Evolutionary conservation across 1,284 basidiomycete species (phyloP).

Genomic region (Caloboletus inedulis): DNA sequence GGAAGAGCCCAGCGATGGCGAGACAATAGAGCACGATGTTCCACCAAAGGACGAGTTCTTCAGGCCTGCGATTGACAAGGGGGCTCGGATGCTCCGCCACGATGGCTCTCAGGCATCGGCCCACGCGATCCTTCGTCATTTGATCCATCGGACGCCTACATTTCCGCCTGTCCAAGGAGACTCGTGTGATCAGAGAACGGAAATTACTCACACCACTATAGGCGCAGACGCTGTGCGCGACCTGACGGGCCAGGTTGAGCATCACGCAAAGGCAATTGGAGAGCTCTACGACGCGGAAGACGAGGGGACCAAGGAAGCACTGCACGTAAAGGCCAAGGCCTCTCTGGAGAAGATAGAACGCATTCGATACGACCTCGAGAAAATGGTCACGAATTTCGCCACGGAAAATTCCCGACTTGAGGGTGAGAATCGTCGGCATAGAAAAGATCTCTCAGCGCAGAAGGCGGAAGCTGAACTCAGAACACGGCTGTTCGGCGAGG

Average conservation of each 20-base stretch:
- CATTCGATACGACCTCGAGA: constrained; percentile 26
- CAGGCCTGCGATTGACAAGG: constrained; percentile 35
- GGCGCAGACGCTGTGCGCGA: constrained; percentile 31
- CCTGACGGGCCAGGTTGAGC: constrained; percentile 27
- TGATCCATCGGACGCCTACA: constrained; percentile 28
- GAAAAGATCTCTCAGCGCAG: constrained; percentile 5
- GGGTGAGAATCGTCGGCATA: constrained; percentile 19
- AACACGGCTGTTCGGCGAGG: constrained; percentile 9
- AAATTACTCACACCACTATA: constrained; percentile 29
- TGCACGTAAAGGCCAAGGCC: constrained; percentile 31
- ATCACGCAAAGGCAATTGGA: constrained; percentile 30
- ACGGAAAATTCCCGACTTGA: constrained; percentile 30
- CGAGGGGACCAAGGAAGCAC: constrained; percentile 25
- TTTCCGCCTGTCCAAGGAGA: constrained; percentile 33
- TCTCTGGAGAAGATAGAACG: constrained; percentile 24
- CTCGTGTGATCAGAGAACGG: constrained; percentile 29
- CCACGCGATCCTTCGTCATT: constrained; percentile 29
- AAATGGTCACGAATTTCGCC: constrained; percentile 27
- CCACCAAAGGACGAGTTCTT: constrained; percentile 34
- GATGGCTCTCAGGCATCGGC: constrained; percentile 33
- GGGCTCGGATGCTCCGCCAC: constrained; percentile 36
- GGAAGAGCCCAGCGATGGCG: constrained; percentile 25
- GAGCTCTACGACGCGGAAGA: constrained; percentile 29
- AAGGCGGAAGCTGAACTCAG: constrained; percentile 14
- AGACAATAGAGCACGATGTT: constrained; percentile 28